These are phyloP conservation scores for Picocystis sp. DNA, from an alignment of 163 green algal genomes.

Conservation along the genomic window DNA sequence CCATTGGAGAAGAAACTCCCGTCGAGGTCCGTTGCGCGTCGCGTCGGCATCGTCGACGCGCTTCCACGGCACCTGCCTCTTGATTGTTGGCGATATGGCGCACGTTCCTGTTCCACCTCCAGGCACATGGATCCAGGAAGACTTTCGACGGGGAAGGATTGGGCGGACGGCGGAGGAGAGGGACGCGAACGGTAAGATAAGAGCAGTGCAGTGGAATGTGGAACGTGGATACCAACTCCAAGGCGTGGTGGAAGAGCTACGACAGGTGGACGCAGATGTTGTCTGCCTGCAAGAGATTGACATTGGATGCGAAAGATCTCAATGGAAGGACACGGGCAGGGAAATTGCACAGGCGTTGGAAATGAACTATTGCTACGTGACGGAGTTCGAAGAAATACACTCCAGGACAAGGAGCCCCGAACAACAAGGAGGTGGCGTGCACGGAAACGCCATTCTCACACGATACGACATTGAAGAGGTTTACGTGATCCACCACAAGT, in stretches of 20 bases:
- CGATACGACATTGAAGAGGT: constrained; percentile 45
- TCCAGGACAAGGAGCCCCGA: constrained; percentile 27
- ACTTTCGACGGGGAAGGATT: too few species aligned
- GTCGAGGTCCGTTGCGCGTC: too few species aligned
- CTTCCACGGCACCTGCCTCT: too few species aligned
- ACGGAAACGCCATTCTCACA: constrained; percentile 66
- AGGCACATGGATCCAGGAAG: too few species aligned
- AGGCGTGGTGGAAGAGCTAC: constrained; percentile 51
- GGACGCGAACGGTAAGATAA: too few species aligned
- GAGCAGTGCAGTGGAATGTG: constrained; percentile 58
- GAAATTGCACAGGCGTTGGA: constrained; percentile 47
- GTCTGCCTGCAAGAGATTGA: constrained; percentile 63
- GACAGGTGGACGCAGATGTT: constrained; percentile 36
- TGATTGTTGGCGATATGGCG: too few species aligned
- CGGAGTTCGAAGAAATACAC: constrained; percentile 70
- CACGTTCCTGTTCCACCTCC: too few species aligned
- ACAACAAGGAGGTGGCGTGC: constrained; percentile 57
- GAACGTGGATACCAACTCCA: constrained; percentile 70
- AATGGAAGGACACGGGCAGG: constrained; percentile 27
- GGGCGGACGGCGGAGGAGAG: too few species aligned
- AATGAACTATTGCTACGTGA: constrained; percentile 59
- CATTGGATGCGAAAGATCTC: constrained; percentile 51
- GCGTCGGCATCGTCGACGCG: too few species aligned
- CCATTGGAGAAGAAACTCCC: too few species aligned
- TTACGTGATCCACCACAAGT: constrained; percentile 37